Conservation (phyloP, 352 stramenopile species). For the Globisporangium paddicum region DNA sequence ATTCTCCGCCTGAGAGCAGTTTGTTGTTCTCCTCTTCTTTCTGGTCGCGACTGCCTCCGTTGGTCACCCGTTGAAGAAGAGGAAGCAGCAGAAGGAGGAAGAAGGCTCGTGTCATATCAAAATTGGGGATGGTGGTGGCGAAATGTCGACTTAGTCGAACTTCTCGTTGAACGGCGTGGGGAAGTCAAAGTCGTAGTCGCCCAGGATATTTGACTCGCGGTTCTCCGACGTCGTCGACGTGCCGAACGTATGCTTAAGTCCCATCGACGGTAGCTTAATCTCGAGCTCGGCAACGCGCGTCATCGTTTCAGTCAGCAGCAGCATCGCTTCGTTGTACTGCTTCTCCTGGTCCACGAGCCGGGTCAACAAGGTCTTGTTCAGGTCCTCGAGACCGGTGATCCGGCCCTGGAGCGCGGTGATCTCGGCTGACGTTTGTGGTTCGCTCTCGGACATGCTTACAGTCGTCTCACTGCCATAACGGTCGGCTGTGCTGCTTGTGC, state of each 20-base stretch:
- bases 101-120: neutral
- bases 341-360: slow-evolving; percentile 74
- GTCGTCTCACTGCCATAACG: slow-evolving; percentile 48
- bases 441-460: slow-evolving; percentile 47
- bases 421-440: slow-evolving; percentile 34
- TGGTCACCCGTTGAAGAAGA: neutral
- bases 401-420: slow-evolving; percentile 48
- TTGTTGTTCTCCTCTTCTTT: neutral
- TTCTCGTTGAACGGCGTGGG: slow-evolving; percentile 58
- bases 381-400: slow-evolving; percentile 55
- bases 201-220: slow-evolving; percentile 35
- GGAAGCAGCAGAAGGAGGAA: neutral
- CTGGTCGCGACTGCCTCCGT: neutral
- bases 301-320: slow-evolving; percentile 83
- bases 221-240: slow-evolving; percentile 49
- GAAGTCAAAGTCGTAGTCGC: slow-evolving; percentile 45
- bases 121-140: neutral
- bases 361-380: slow-evolving; percentile 69
- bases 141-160: slow-evolving; percentile 29
- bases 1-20: no score
- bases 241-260: slow-evolving; percentile 37
- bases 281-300: slow-evolving; percentile 82
- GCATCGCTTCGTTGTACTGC: slow-evolving; percentile 84
- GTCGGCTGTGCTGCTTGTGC: slow-evolving; percentile 29
- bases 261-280: slow-evolving; percentile 51